phyloP scores from a whole-genome alignment of 73 alveolate species.

The Tetrahymena thermophila region DNA sequence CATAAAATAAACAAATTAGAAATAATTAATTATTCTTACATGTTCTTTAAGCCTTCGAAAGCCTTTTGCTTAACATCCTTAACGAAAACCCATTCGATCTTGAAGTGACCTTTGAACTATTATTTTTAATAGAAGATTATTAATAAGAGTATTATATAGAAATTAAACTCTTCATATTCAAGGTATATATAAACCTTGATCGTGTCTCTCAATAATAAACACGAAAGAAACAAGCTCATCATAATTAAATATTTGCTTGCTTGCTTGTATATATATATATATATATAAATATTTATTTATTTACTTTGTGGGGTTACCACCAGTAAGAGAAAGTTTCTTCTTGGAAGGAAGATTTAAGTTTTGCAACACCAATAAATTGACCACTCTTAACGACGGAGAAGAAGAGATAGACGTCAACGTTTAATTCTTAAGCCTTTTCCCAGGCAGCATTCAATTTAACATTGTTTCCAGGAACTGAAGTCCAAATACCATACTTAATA shows the following conservation, averaged over 20 bases:
- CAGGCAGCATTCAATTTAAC: constrained; percentile 17
- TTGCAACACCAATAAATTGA: constrained; percentile 36
- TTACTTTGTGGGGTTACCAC: constrained; percentile 26
- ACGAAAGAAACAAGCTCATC: not conserved
- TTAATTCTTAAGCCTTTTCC: constrained; percentile 2
- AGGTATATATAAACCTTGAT: not conserved
- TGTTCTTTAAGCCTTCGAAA: constrained; percentile 29
- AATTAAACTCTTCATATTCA: no score
- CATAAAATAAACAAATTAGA: no score
- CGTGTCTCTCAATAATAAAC: not conserved
- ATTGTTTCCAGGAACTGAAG: constrained; percentile 31
- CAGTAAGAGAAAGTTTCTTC: constrained; percentile 46
- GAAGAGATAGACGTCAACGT: constrained; percentile 22
- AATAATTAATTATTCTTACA: not conserved
- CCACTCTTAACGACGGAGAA: constrained; percentile 44
- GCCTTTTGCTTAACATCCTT: constrained; percentile 35
- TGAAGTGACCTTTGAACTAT: constrained; percentile 44
- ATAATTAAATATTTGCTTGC: no score
- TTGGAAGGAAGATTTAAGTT: constrained; percentile 27
- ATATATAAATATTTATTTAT: not conserved
- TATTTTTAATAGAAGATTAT: not conserved
- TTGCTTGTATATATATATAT: no score
- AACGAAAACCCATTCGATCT: constrained; percentile 35
- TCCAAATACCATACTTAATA: constrained; percentile 44
- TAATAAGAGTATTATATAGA: no score